Conservation (phyloP, 2,329 filamentous ascomycete genomes). For the Byssoonygena ceratinophila region DNA sequence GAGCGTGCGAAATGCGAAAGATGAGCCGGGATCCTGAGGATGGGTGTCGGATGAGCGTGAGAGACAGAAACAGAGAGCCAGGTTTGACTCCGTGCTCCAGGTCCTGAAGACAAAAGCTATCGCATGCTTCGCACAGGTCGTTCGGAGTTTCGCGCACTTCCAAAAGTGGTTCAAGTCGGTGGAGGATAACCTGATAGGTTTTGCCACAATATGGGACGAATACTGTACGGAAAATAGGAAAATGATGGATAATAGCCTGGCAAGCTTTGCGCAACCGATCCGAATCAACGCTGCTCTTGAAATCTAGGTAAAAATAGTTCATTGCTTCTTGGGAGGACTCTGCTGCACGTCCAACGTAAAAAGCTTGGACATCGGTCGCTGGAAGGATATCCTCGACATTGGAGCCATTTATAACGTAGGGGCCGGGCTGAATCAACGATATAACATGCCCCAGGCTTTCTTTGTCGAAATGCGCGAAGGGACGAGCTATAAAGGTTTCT, state of each 20-base stretch:
- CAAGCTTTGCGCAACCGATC: slow-evolving; percentile 18
- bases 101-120: slow-evolving; percentile 38
- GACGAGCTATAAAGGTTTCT: neutral
- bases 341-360: slow-evolving; percentile 36
- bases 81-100: slow-evolving; percentile 35
- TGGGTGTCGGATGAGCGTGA: neutral
- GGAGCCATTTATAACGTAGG: neutral
- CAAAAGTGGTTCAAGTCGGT: slow-evolving; percentile 38
- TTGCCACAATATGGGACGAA: slow-evolving; percentile 39
- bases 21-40: slow-evolving; percentile 31
- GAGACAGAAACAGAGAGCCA: slow-evolving; percentile 1
- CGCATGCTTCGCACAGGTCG: slow-evolving; percentile 37
- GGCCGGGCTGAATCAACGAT: slow-evolving; percentile 5
- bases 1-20: slow-evolving; percentile 52
- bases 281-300: slow-evolving; percentile 34
- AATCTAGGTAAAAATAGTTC: slow-evolving; percentile 10
- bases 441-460: slow-evolving; percentile 4
- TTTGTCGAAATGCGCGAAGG: slow-evolving; percentile 6
- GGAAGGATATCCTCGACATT: slow-evolving; percentile 25
- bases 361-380: slow-evolving; percentile 44
- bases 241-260: neutral
- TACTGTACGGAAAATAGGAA: slow-evolving; percentile 46
- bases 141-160: slow-evolving; percentile 36
- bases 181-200: slow-evolving; percentile 44
- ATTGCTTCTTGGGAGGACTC: slow-evolving; percentile 9